Evolutionary conservation across 2,329 filamentous ascomycete species (phyloP), one percentile per base, ranked within the genome.

Genomic region (Clarireedia sp.): DNA sequence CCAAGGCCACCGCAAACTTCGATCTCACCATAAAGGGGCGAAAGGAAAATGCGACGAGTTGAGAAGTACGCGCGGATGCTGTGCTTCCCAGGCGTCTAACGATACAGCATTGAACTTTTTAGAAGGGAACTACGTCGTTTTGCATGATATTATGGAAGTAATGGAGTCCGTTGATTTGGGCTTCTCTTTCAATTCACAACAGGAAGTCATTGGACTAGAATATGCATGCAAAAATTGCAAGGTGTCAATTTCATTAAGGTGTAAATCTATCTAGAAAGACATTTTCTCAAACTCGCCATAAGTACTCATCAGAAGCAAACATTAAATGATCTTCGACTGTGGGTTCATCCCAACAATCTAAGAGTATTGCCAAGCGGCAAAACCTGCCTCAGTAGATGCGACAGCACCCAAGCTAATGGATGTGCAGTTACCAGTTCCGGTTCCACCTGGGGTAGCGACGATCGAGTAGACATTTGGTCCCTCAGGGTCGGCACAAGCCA

Each of bases 371-470:
- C 19, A 54, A 24, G 52, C 52, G 37, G 46, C 17, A 17, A 10
- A n/a, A n/a, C n/a, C n/a, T 16, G 1, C 17, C 3, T 3, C 6
- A 16, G 12, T 6, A 2, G 37, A 37, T 29, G 52, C 12, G 16
- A 37, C 37, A n/a, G 52, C 41, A 24, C 16, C 37, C 2, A 54
- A 5, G 23, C 24, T n/a, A 43, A 54, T 50, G 3, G 37, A 4
- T 3, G 52, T 44, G 19, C 52, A 54, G 52, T 54, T 54, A 33
- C 38, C 52, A 16, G 52, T 54, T n/a, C 19, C 37, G 3, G 16
- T 5, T 54, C 52, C 52, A 26, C 46, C 46, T 10, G 19, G 52
- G 4, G 46, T 50, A 7, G 40, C 19, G 19, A 12, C 29, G 10
- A 54, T 16, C 4, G 9, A 29, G 21, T 54, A 54, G 3, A 37